phyloP scores from a whole-genome alignment of 768 basidiomycete species.

The Suillus ampliporus region DNA sequence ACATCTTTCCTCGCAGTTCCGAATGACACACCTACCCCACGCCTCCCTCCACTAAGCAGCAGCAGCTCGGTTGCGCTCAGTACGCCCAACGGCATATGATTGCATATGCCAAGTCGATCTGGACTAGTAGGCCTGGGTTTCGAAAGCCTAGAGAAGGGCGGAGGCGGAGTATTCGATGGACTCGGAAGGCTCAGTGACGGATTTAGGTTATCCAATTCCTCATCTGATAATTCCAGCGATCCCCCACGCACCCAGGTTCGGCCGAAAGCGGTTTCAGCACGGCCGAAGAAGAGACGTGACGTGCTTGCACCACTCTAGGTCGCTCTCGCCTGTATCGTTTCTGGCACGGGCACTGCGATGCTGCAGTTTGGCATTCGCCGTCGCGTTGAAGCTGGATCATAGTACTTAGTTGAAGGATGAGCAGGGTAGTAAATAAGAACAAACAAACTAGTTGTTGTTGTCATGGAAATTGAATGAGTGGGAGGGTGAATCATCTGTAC shows the following conservation, averaged over 20 bases:
- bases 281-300: slow-evolving; percentile 25
- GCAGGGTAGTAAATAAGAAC: no score
- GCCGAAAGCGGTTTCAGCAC: slow-evolving; percentile 18
- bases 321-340: slow-evolving; percentile 15
- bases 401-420: no score
- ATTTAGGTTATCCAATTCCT: slow-evolving; percentile 18
- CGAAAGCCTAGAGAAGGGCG: slow-evolving; percentile 28
- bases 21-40: slow-evolving; percentile 30
- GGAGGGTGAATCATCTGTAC: slow-evolving; percentile 6
- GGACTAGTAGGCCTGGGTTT: slow-evolving; percentile 31
- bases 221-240: neutral
- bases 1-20: slow-evolving; percentile 25
- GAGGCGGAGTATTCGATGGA: slow-evolving; percentile 34
- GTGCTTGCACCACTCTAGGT: slow-evolving; percentile 16
- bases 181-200: slow-evolving; percentile 35
- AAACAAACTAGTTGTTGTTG: neutral
- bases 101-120: neutral
- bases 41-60: neutral
- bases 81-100: neutral
- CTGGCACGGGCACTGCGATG: slow-evolving; percentile 16
- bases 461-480: slow-evolving; percentile 1
- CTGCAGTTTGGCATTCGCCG: slow-evolving; percentile 20
- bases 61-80: neutral
- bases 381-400: slow-evolving; percentile 18
- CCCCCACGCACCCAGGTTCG: slow-evolving; percentile 7